Evolutionary conservation across 805 yeast species (phyloP).

Genomic region (Torulaspora quercuum): DNA sequence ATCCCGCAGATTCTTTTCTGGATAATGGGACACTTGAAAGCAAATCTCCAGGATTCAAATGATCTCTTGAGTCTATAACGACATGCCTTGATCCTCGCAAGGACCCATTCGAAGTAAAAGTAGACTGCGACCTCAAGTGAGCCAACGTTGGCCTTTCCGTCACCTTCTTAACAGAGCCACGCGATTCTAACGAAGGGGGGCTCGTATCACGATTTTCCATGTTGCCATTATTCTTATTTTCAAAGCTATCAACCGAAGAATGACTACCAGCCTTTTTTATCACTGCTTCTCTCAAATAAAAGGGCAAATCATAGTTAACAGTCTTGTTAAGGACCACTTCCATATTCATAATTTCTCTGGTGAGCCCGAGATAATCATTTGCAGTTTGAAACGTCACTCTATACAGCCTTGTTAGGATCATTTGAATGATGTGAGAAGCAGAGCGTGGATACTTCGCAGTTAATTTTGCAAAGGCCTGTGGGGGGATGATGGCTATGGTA

Average conservation of each 20-base stretch:
- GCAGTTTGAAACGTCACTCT: slow-evolving; percentile 91
- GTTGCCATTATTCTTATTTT: slow-evolving; percentile 2
- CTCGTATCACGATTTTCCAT: slow-evolving; percentile 6
- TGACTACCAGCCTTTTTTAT: slow-evolving; percentile 41
- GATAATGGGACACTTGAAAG: slow-evolving; percentile 75
- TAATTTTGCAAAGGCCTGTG: slow-evolving; percentile 70
- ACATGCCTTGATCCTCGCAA: slow-evolving; percentile 44
- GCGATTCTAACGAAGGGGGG: slow-evolving; percentile 11
- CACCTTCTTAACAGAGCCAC: slow-evolving; percentile 1
- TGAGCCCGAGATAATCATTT: slow-evolving; percentile 79
- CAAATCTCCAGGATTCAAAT: slow-evolving; percentile 79
- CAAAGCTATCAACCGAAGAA: slow-evolving; percentile 3
- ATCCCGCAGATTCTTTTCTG: slow-evolving; percentile 31
- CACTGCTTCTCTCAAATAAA: slow-evolving; percentile 57
- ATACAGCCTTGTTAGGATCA: slow-evolving; percentile 80
- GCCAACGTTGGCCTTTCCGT: slow-evolving; percentile 12
- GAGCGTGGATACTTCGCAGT: slow-evolving; percentile 78
- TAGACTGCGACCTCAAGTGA: slow-evolving; percentile 9
- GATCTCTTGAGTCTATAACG: slow-evolving; percentile 51
- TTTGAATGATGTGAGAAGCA: slow-evolving; percentile 90
- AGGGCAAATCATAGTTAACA: slow-evolving; percentile 52
- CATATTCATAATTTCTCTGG: slow-evolving; percentile 73
- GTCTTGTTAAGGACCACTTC: slow-evolving; percentile 62
- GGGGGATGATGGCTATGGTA: slow-evolving; percentile 90
- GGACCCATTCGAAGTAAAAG: slow-evolving; percentile 10